Evolutionary conservation across 345 rosid species (phyloP).

Genomic region (Iberis pinnata): DNA sequence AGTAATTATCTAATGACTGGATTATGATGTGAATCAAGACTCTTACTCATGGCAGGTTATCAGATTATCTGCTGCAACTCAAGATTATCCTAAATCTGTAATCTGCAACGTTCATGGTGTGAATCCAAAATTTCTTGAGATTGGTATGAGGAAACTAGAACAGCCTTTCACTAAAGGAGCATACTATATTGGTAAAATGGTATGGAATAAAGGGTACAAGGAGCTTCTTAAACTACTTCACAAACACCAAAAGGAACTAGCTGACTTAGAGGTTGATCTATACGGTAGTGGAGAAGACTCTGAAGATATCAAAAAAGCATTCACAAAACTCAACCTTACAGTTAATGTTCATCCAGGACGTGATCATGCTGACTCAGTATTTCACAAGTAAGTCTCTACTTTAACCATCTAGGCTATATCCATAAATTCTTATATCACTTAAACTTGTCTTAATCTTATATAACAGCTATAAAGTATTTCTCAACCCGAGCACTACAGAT

Average conservation of each 20-base stretch:
- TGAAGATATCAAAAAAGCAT: conserved; percentile 57
- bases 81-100: conserved; percentile 70
- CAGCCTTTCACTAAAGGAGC: conserved; percentile 66
- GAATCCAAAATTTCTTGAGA: conserved; percentile 82
- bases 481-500: conserved; percentile 97
- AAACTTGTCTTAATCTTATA: background rate
- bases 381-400: conserved; percentile 67
- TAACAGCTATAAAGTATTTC: conserved; percentile 79
- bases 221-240: conserved; percentile 71
- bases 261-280: conserved; percentile 66
- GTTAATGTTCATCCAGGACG: conserved; percentile 70
- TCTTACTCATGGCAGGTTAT: conserved; percentile 57
- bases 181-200: conserved; percentile 93
- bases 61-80: conserved; percentile 91
- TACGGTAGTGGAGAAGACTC: conserved; percentile 91
- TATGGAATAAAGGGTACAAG: conserved; percentile 94
- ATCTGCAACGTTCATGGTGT: conserved; percentile 96
- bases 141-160: conserved; percentile 60
- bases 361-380: conserved; percentile 80
- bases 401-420: conserved; percentile 16
- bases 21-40: conserved; percentile 4
- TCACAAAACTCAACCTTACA: conserved; percentile 44
- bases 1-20: no score
- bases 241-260: conserved; percentile 62
- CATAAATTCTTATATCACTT: no score